A percentile compares a stretch with the other conserved stretches of the same genome.
Evolutionary conservation across 192 early-diverging fungal species (phyloP).

Genomic region (Coemansia erecta): DNA sequence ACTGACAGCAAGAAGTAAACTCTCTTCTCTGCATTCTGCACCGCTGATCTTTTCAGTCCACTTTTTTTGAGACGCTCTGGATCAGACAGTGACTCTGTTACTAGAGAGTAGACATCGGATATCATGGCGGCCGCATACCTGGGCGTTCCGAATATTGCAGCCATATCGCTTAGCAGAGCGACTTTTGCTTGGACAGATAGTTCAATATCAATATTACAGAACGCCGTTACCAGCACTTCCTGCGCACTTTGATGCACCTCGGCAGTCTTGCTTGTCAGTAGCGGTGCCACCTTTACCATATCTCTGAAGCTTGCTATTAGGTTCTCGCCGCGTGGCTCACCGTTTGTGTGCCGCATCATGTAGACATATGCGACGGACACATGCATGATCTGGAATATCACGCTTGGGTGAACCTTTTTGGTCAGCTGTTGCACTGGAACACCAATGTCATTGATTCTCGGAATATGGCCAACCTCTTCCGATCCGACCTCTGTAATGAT

Average conservation of each 20-base stretch:
- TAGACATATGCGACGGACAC: constrained; percentile 41
- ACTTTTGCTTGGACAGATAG: constrained; percentile 22
- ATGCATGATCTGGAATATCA: constrained; percentile 42
- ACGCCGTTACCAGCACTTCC: constrained; percentile 24
- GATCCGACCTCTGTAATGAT: too few relatives aligned
- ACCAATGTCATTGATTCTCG: constrained; percentile 19
- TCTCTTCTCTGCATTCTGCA: constrained; percentile 20
- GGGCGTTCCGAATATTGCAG: constrained; percentile 18
- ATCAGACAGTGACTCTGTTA: constrained; percentile 10
- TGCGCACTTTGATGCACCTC: constrained; percentile 33
- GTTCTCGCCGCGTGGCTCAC: constrained; percentile 27
- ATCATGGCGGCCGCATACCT: constrained; percentile 27
- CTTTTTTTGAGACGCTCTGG: not conserved
- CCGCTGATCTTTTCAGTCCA: constrained; percentile 6
- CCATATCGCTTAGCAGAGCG: constrained; percentile 26
- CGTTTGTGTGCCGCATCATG: constrained; percentile 47
- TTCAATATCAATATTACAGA: constrained; percentile 23
- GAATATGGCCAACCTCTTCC: not conserved
- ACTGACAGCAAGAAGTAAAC: constrained; percentile 36
- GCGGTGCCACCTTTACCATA: constrained; percentile 17
- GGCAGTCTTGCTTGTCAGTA: constrained; percentile 22
- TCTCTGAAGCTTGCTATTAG: constrained; percentile 13
- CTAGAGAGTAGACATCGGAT: constrained; percentile 31
- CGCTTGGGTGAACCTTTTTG: constrained; percentile 44
- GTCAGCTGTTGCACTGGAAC: constrained; percentile 27